Evolutionary conservation across 2,329 filamentous ascomycete species (phyloP).

Genomic region (Aureobasidium sp.): DNA sequence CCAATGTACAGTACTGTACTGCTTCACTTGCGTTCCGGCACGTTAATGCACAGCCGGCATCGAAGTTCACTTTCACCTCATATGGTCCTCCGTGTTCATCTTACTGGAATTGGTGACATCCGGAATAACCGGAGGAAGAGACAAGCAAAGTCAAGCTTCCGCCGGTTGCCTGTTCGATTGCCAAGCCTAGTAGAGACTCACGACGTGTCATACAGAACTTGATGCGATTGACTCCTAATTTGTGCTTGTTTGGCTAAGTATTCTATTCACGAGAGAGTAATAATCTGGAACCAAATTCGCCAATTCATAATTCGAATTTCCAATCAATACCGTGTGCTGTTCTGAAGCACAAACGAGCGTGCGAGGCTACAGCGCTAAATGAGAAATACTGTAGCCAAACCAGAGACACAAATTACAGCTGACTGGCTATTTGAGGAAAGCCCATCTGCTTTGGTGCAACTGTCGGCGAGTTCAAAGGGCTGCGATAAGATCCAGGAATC

Average conservation of each 20-base stretch:
- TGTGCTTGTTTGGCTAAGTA: background rate
- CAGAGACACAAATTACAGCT: background rate
- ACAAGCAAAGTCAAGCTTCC: conserved; percentile 8
- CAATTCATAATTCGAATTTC: no score
- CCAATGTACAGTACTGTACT: background rate
- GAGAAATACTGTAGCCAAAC: background rate
- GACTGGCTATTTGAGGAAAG: background rate
- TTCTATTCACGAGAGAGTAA: background rate
- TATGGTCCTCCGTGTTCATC: background rate
- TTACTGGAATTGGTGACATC: background rate
- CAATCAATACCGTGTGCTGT: background rate
- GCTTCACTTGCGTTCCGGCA: no score
- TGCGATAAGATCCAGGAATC: conserved; percentile 72
- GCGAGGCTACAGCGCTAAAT: background rate
- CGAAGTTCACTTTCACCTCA: background rate
- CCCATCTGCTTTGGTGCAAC: conserved; percentile 13
- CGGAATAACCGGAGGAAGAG: background rate
- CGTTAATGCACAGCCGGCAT: no score
- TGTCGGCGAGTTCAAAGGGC: conserved; percentile 10
- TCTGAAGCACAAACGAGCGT: background rate
- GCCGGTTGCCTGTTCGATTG: background rate
- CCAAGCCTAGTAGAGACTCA: background rate
- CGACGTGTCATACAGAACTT: background rate
- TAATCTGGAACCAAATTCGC: background rate
- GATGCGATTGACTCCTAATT: background rate